Conservation (phyloP, 129 eudicot species). For the Flaveria trinervia region DNA sequence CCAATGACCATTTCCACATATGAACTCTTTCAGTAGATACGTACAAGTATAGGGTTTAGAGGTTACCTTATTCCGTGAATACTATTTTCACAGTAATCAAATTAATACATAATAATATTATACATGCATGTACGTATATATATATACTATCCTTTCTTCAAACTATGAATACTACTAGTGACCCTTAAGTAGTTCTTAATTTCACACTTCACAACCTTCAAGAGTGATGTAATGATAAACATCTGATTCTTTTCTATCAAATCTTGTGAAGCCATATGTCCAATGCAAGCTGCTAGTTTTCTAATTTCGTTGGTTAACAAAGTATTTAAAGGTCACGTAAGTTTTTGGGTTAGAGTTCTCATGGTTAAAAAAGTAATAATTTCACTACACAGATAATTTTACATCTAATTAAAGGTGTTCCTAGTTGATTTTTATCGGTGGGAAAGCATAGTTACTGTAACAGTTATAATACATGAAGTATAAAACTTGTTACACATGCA, state of each 20-base stretch:
- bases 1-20: slow-evolving; percentile 38
- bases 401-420: background rate
- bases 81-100: background rate
- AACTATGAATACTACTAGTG: background rate
- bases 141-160: background rate
- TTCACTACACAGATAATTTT: background rate
- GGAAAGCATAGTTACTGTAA: background rate
- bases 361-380: too few species aligned
- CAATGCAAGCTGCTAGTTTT: too few species aligned
- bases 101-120: background rate
- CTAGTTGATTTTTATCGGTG: background rate
- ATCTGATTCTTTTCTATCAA: too few species aligned
- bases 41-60: slow-evolving; percentile 19
- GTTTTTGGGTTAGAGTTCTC: too few species aligned
- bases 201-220: background rate
- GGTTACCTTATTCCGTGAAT: slow-evolving; percentile 17
- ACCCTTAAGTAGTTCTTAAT: background rate
- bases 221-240: too few species aligned
- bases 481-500: background rate
- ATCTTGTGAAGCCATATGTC: too few species aligned
- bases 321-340: too few species aligned
- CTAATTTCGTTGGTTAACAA: too few species aligned
- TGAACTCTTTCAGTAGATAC: slow-evolving; percentile 32
- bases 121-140: background rate
- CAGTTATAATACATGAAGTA: background rate